Base-by-base conservation (phyloP, 345 rosid species). In the Kernera saxatilis region DNA sequence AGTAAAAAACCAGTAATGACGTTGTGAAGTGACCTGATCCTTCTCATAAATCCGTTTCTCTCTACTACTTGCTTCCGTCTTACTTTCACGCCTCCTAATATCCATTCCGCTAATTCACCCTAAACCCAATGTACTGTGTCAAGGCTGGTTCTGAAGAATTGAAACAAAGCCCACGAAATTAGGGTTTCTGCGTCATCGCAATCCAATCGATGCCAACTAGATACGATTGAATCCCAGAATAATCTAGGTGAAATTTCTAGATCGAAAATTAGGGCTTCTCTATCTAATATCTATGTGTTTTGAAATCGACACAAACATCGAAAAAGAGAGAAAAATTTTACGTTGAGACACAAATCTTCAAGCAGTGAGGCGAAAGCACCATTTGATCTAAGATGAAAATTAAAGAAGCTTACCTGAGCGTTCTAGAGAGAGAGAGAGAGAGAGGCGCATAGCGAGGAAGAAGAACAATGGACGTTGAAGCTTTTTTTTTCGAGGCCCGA, bases 71-170 rank as follows among this genome's bases (percentile, higher is more conserved):
- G 78, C 67, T 77, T 79, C 88, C 49, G 78, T 81, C 55, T 74
- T 78, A 18, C 41, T 32, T 41, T 53, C 69, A 43, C 65, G 74
- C 72, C 82, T 44, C 56, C 82, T 69, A 19, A 58, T 70, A 62
- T 84, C 87, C 95, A 89, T 89, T 70, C 40, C 30, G n/a, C 26
- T 43, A 14, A 48, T 33, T 75, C 74, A 52, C 8, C 48, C 64
- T 22, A 22, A 63, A 27, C 18, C 23, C 19, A 41, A 63, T 21
- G 27, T 30, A 37, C 29, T 30, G 17, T 27, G 51, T 5, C 2
- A 13, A 23, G 13, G 23, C 23, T n/a, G 19, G 17, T 15, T 29
- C 54, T 41, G 54, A 39, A 7, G 13, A 8, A 50, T 10, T 11
- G 26, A 19, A 41, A 52, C 29, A n/a, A 19, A 18, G 15, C 14